Conservation (phyloP, 306 rosid genomes). For the Clitoria ternatea region DNA sequence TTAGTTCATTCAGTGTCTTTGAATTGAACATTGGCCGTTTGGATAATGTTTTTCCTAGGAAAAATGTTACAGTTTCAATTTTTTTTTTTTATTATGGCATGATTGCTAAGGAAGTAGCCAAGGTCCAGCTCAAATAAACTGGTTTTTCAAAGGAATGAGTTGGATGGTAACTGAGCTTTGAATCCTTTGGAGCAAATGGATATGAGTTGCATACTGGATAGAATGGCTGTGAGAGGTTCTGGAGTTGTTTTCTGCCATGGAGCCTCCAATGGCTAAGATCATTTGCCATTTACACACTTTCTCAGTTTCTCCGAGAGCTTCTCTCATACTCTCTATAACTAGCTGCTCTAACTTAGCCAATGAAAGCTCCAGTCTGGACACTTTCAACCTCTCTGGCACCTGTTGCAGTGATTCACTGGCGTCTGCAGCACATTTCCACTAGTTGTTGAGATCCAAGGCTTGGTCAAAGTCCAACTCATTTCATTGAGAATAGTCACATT, state of each 20-base stretch:
- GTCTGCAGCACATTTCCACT: neutral
- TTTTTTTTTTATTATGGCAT: conserved; percentile 10
- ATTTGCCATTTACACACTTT: neutral
- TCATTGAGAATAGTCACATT: neutral
- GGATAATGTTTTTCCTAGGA: conserved; percentile 17
- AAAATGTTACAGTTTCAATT: neutral
- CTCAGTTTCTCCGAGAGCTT: neutral
- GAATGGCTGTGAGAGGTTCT: conserved; percentile 9
- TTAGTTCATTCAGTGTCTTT: conserved; percentile 23
- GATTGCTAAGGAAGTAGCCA: conserved; percentile 17
- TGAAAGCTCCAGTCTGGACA: conserved; percentile 10
- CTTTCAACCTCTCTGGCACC: neutral
- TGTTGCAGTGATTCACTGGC: neutral
- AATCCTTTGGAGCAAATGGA: conserved; percentile 14
- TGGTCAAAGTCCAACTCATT: conserved; percentile 14
- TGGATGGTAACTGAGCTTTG: conserved; percentile 17
- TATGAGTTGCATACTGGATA: neutral
- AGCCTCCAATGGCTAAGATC: conserved; percentile 2
- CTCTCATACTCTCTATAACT: neutral
- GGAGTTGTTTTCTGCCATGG: neutral
- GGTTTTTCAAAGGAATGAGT: conserved; percentile 2
- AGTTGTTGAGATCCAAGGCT: conserved; percentile 16
- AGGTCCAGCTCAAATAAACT: conserved; percentile 21
- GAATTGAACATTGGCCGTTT: neutral
- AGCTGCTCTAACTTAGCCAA: conserved; percentile 1